Conservation (phyloP, 208 protist genomes). For the Trichomonas vaginalis region DNA sequence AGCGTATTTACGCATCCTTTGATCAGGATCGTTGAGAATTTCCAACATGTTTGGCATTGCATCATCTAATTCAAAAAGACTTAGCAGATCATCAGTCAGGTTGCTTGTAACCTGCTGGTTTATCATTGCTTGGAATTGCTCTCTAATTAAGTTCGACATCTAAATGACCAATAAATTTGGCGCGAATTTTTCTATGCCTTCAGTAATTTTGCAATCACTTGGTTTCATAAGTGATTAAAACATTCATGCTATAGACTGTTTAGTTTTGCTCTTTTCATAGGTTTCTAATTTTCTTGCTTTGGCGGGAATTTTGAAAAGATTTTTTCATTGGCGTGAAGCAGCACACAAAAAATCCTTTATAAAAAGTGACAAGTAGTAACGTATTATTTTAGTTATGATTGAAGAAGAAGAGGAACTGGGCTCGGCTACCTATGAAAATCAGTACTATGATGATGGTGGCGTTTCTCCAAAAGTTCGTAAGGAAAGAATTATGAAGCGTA, state of each 20-base stretch:
- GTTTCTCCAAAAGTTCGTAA: not conserved
- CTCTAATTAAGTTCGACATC: not conserved
- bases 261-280: no score
- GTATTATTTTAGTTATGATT: not conserved
- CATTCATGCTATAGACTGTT: no score
- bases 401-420: not conserved
- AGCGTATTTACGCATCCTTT: not conserved
- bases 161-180: no score
- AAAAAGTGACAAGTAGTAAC: no score
- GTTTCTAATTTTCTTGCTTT: no score
- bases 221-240: no score
- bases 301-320: no score
- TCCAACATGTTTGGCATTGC: not conserved
- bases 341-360: no score
- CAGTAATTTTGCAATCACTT: no score
- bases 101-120: not conserved
- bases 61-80: not conserved
- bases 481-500: not conserved
- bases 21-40: not conserved
- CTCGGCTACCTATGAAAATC: not conserved
- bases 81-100: not conserved
- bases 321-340: no score
- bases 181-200: no score
- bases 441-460: not conserved
- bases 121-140: not conserved